Evolutionary conservation across 2,329 filamentous ascomycete species (phyloP).

Genomic region (Stemphylium beticola): DNA sequence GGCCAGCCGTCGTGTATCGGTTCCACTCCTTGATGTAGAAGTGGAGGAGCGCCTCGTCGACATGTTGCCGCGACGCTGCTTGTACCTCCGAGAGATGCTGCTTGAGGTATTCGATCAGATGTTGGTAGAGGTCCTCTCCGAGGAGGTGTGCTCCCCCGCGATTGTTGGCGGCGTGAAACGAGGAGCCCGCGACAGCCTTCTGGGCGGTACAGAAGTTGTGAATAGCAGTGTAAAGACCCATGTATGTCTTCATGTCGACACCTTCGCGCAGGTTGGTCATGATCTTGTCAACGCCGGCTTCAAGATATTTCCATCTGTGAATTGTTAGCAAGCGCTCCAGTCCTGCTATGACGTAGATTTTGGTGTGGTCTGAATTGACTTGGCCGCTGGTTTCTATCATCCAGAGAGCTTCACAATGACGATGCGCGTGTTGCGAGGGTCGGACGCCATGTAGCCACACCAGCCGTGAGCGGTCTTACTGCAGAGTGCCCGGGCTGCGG

Average conservation of each 20-base stretch:
- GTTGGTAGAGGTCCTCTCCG: constrained; percentile 93
- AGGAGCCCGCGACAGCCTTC: constrained; percentile 75
- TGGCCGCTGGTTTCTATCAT: background rate
- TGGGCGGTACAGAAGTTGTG: constrained; percentile 99
- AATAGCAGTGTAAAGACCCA: constrained; percentile 96
- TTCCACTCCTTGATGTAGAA: constrained; percentile 99
- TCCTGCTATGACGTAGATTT: background rate
- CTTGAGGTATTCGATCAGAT: constrained; percentile 84
- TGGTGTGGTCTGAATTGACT: background rate
- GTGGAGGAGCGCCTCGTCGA: constrained; percentile 84
- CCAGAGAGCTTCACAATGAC: background rate
- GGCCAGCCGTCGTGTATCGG: constrained; percentile 91
- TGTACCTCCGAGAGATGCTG: constrained; percentile 76
- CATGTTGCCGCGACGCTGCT: constrained; percentile 75
- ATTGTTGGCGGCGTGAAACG: constrained; percentile 60
- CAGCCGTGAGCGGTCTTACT: constrained; percentile 1
- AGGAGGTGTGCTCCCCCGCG: constrained; percentile 90
- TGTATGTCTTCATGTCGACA: constrained; percentile 95
- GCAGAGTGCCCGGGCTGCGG: background rate
- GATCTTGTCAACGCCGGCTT: constrained; percentile 86
- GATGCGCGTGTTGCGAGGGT: background rate
- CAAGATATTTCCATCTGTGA: constrained; percentile 83
- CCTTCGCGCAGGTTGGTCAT: constrained; percentile 92
- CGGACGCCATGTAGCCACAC: background rate
- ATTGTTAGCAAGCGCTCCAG: constrained; percentile 20